Evolutionary conservation across 306 rosid species (phyloP).

Genomic region (Corylus heterophylla): DNA sequence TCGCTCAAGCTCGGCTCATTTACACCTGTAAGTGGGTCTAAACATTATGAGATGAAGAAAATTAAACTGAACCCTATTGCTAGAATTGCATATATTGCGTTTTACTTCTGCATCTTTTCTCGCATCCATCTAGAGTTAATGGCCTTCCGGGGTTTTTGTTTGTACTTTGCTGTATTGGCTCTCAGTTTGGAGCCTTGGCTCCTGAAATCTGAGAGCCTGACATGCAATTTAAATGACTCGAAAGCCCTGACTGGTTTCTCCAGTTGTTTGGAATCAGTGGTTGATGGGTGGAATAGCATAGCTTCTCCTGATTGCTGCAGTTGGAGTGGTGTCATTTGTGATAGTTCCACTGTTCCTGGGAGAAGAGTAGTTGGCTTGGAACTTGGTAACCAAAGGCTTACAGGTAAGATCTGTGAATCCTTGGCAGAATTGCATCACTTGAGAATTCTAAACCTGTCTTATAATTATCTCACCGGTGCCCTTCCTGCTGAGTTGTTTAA

Average conservation of each 20-base stretch:
- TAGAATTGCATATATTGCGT: too few relatives aligned
- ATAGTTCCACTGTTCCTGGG: not conserved
- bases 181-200: not conserved
- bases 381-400: slow-evolving; percentile 1
- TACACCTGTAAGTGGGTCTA: too few relatives aligned
- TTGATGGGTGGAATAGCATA: slow-evolving; percentile 25
- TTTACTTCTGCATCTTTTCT: too few relatives aligned
- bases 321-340: slow-evolving; percentile 33
- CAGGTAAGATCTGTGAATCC: slow-evolving; percentile 15
- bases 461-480: slow-evolving; percentile 6
- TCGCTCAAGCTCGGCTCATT: too few relatives aligned
- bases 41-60: too few relatives aligned
- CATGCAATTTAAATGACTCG: slow-evolving; percentile 31
- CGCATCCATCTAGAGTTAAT: not conserved
- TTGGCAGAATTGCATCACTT: slow-evolving; percentile 27
- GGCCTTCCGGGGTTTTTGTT: not conserved
- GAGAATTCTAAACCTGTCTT: slow-evolving; percentile 25
- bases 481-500: slow-evolving; percentile 13
- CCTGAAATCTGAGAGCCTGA: slow-evolving; percentile 26
- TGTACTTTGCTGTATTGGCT: not conserved
- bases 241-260: slow-evolving; percentile 26
- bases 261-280: slow-evolving; percentile 4
- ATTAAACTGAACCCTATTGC: too few relatives aligned
- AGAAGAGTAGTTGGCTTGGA: slow-evolving; percentile 27
- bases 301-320: slow-evolving; percentile 29